phyloP scores from a whole-genome alignment of 176 grass and related monocot species.

The Carex pumila region DNA sequence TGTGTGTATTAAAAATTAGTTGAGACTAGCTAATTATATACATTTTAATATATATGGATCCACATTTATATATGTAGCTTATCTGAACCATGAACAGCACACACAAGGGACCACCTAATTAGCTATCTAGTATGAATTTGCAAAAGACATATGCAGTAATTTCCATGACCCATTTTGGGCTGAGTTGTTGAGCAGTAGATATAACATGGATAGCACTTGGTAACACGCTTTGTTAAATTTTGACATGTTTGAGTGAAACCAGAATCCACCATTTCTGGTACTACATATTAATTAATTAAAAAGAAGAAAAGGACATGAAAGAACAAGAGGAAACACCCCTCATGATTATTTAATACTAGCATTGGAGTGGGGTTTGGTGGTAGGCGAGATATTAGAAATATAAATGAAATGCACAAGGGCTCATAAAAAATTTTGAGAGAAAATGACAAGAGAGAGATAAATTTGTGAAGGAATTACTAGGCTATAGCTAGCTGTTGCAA shows the following conservation, averaged over 20 bases:
- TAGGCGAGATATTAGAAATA: neutral
- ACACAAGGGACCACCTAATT: neutral
- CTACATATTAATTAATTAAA: neutral
- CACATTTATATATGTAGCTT: neutral
- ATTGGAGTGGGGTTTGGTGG: slow-evolving; percentile 15
- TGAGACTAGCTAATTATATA: neutral
- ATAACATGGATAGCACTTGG: neutral
- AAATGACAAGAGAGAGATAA: neutral
- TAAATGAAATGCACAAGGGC: neutral
- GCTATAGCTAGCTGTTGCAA: neutral
- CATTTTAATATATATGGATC: neutral
- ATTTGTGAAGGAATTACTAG: neutral
- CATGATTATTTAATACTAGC: slow-evolving; percentile 17
- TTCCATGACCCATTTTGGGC: neutral
- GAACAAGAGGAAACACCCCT: neutral
- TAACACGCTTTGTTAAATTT: neutral
- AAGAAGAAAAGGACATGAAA: neutral
- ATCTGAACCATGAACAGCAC: slow-evolving; percentile 9
- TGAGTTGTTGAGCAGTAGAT: neutral
- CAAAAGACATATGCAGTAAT: neutral
- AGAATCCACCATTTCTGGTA: neutral
- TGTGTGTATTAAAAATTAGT: neutral
- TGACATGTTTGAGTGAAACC: neutral
- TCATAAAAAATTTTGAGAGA: neutral
- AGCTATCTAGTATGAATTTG: neutral